Conservation (phyloP, 768 basidiomycete species). For the Trametes villosa region DNA sequence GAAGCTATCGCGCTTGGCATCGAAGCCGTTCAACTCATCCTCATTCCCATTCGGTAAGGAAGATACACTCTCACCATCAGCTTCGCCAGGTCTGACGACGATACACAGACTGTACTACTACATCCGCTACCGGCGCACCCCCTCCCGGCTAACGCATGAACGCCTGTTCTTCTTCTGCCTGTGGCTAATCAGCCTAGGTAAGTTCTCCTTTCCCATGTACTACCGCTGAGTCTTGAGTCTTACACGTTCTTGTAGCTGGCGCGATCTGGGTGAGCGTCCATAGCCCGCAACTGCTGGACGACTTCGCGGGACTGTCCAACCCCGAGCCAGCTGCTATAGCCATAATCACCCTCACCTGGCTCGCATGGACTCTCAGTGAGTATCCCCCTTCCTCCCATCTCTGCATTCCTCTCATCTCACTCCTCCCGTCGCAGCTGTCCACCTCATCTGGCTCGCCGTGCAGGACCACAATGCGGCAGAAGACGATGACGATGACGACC, state of each 20-base stretch:
- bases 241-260: not conserved
- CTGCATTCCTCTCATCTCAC: not conserved
- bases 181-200: conserved; percentile 12
- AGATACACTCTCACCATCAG: not conserved
- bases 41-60: conserved; percentile 9
- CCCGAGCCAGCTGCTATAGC: conserved; percentile 13
- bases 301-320: conserved; percentile 9
- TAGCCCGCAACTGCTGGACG: conserved; percentile 2
- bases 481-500: conserved; percentile 3
- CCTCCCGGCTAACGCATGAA: conserved; percentile 13
- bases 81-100: not conserved
- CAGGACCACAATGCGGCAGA: not conserved
- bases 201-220: not conserved
- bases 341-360: conserved; percentile 13
- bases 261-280: conserved; percentile 13
- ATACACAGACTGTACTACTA: conserved; percentile 6
- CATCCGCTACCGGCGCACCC: conserved; percentile 9
- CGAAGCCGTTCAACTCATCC: conserved; percentile 7
- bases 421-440: conserved; percentile 4
- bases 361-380: conserved; percentile 18
- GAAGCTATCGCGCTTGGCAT: conserved; percentile 18
- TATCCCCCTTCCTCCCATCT: not conserved
- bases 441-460: conserved; percentile 17
- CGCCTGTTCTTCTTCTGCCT: conserved; percentile 10
- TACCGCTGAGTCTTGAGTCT: not conserved